Evolutionary conservation across 495 filamentous ascomycete genomes (phyloP), one percentile per base, ranked within the genome.

Genomic region (Bryoglossum gracile): DNA sequence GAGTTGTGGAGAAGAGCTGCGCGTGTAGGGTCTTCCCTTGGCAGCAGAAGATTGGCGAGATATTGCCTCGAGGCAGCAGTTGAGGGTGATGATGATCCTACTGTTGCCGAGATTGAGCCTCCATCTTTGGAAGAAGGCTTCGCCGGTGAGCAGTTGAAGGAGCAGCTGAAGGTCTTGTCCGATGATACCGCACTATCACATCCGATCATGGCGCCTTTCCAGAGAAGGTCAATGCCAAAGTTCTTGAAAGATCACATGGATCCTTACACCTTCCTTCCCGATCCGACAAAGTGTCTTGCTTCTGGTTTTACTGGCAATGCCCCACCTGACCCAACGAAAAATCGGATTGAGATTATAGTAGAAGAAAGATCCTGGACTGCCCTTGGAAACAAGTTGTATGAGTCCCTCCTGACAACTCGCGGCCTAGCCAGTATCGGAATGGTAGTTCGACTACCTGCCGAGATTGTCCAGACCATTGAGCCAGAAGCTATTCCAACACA

Each of bases 1-100:
- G 90, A 95, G 55, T 72, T 97, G n/a, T 98, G 92, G 92, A 75
- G 92, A 51, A 80, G 86, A 47, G 78, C 87, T 19, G 84, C 92
- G 5, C 80, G 86, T 23, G 74, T 98, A 16, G 84, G 81, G 8
- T 75, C 80, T 23, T 77, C 87, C 47, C 65, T 96, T 11, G 78
- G 81, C 26, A 95, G 89, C 52, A 68, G 76, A 26, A 77, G 90
- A 5, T 73, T 95, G 23, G 81, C 77, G 28, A 78, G 94, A 26
- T 97, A 87, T 59, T 92, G 94, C 54, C 68, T 97, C 14, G 92
- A 99, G 62, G 86, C 90, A 46, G 87, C 92, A 6, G 73, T 96
- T 28, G 89, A 94, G 54, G 76, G 86, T 47, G 88, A 94, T 56
- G 87, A 94, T 23, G 80, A 80, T 39, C 73, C 82, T 3, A 71